Base-by-base conservation (phyloP, 129 eudicot genomes). In the Tagetes erecta region DNA sequence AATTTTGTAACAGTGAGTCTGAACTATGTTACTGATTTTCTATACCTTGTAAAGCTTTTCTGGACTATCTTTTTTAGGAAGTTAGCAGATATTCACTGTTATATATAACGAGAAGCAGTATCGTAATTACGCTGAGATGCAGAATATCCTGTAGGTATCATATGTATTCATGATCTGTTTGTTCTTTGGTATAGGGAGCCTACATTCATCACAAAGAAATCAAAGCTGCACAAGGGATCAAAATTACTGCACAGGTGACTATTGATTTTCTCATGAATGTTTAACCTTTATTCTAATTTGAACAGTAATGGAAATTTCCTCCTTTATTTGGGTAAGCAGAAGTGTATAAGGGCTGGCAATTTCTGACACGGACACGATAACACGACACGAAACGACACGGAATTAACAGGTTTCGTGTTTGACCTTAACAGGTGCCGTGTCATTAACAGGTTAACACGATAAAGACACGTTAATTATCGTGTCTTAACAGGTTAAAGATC, bases 201-300 rank as follows among this genome's bases (percentile, higher is more conserved):
- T 89, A 85, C 77, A 7, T 87, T 72, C 92, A 87, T 80, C 88
- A 92, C 68, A 82, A 92, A 82, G 92, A 89, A 72, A 92, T 92
- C 73, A 92, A 92, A 86, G 98, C 98, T 64, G 92, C 98, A 60
- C 95, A 87, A 96, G 98, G 87, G 68, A 87, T 92, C 84, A 92
- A 92, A 87, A 87, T 92, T 74, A 79, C 89, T 51, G 98, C 92
- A 39, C 95, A 89, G 92, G 98, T 92, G 76, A 55, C 39, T 71
- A 56, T 55, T 71, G 12, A 12, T 56, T 71, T 71, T 71, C 49
- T 50, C 47, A 4, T n/a, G 33, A 46, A 3, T 41, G 51, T 14
- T 4, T 55, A 3, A 6, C 63, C 37, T 56, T 12, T 30, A 30
- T 2, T 50, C 9, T 7, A 51, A 51, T 51, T 51, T 13, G 57